Evolutionary conservation across 805 yeast species (phyloP).

Genomic region (Lachancea quebecensis): DNA sequence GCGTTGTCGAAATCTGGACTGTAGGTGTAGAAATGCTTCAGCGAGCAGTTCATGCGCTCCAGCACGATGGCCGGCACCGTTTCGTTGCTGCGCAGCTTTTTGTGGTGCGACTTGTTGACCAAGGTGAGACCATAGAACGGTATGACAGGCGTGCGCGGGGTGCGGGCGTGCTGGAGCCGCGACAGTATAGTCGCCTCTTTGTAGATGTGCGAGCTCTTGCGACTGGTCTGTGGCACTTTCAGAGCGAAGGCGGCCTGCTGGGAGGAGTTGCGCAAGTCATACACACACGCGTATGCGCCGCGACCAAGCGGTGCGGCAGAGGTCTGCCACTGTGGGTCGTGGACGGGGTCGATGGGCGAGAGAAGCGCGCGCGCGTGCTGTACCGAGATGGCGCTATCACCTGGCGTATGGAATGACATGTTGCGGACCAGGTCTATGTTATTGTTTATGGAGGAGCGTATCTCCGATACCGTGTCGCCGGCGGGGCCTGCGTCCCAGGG

Average conservation of each 20-base stretch:
- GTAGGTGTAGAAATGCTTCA: not conserved
- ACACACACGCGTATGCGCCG: conserved; percentile 15
- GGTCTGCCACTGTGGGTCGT: conserved; percentile 5
- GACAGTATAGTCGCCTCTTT: conserved; percentile 11
- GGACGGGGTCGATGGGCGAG: not conserved
- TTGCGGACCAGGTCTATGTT: not conserved
- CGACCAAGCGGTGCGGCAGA: conserved; percentile 9
- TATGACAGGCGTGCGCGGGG: conserved; percentile 1
- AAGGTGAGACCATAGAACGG: conserved; percentile 10
- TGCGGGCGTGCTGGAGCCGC: conserved; percentile 1
- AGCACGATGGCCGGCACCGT: conserved; percentile 12
- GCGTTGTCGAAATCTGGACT: not conserved
- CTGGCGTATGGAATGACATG: not conserved
- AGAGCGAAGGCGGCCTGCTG: conserved; percentile 4
- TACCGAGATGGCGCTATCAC: too few species aligned
- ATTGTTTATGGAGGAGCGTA: not conserved
- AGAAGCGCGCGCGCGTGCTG: not conserved
- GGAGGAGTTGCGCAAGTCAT: conserved; percentile 1
- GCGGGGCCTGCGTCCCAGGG: not conserved
- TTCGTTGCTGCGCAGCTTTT: conserved; percentile 7
- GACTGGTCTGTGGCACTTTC: conserved; percentile 13
- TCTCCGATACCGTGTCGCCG: not conserved
- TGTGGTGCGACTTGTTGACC: conserved; percentile 5
- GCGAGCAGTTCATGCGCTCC: not conserved
- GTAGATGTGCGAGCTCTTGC: conserved; percentile 10